Conservation (phyloP, 2,329 filamentous ascomycete species). For the Calonectria leucothoes region DNA sequence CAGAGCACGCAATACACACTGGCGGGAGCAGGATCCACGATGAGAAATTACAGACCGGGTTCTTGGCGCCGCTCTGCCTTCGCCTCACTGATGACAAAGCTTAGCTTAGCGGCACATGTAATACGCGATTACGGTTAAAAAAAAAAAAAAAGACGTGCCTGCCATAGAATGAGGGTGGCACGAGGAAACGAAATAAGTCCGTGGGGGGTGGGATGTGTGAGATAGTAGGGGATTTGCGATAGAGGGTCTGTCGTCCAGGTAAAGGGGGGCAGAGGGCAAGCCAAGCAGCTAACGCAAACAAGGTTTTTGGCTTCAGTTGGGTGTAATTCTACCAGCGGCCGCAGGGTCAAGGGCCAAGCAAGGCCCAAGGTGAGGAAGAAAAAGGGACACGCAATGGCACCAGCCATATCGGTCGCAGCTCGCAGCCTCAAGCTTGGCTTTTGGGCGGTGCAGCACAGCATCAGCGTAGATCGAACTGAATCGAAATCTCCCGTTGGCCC, state of each 20-base stretch:
- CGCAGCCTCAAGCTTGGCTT: not conserved
- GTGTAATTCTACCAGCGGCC: constrained; percentile 2
- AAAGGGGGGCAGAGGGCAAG: not conserved
- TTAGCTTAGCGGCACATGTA: not conserved
- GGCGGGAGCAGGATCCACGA: not conserved
- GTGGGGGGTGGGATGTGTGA: constrained; percentile 1
- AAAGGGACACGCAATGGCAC: not conserved
- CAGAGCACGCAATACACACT: not conserved
- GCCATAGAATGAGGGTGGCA: not conserved
- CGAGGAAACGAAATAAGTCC: not conserved
- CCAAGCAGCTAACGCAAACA: not conserved
- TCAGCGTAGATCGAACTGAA: not conserved
- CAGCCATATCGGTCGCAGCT: not conserved
- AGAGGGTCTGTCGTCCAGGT: not conserved
- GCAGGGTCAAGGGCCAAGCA: not conserved
- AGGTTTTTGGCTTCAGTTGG: constrained; percentile 5
- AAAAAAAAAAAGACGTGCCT: not conserved
- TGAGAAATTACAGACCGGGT: not conserved
- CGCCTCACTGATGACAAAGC: not conserved
- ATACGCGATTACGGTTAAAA: not conserved
- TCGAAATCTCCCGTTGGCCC: not conserved
- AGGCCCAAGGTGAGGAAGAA: too few relatives aligned
- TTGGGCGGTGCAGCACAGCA: constrained; percentile 4
- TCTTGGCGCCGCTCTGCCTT: not conserved
- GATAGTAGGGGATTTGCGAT: not conserved